Evolutionary conservation across 192 early-diverging fungal genomes (phyloP).

Genomic region (Lunasporangiospora selenospora): DNA sequence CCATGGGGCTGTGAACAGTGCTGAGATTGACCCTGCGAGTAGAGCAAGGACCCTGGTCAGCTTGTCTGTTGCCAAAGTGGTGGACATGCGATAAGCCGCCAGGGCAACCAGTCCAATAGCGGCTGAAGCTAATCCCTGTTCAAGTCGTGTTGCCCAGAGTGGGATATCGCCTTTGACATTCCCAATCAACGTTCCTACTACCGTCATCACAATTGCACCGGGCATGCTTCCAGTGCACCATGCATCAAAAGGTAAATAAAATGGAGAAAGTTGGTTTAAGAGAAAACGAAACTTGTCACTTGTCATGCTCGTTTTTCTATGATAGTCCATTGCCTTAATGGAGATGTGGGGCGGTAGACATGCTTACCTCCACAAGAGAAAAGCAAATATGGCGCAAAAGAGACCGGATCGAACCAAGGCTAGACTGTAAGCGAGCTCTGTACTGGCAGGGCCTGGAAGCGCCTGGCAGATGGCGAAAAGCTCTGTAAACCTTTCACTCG

Average conservation of each 20-base stretch:
- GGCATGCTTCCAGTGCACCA: no score
- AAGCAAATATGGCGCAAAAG: conserved; percentile 52
- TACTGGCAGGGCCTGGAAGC: conserved; percentile 65
- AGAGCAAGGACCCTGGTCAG: conserved; percentile 41
- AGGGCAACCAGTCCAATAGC: conserved; percentile 68
- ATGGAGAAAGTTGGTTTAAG: no score
- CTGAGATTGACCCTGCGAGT: conserved; percentile 27
- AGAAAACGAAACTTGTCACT: no score
- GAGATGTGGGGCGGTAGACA: no score
- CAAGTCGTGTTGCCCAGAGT: conserved; percentile 52
- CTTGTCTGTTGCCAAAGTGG: conserved; percentile 45
- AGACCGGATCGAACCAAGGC: conserved; percentile 57
- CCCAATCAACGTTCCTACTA: conserved; percentile 53
- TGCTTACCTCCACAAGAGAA: conserved; percentile 63
- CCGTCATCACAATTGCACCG: conserved; percentile 62
- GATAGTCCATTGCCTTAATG: no score
- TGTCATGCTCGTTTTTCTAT: no score
- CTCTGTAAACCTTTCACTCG: conserved; percentile 64
- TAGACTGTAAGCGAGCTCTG: conserved; percentile 61
- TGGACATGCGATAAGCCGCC: conserved; percentile 56
- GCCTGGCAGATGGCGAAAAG: conserved; percentile 70
- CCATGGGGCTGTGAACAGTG: conserved; percentile 52
- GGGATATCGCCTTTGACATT: conserved; percentile 51
- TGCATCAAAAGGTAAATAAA: no score
- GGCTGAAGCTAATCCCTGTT: conserved; percentile 59